phyloP scores from a whole-genome alignment of 2,329 filamentous ascomycete species.

The Orbilia javanica region DNA sequence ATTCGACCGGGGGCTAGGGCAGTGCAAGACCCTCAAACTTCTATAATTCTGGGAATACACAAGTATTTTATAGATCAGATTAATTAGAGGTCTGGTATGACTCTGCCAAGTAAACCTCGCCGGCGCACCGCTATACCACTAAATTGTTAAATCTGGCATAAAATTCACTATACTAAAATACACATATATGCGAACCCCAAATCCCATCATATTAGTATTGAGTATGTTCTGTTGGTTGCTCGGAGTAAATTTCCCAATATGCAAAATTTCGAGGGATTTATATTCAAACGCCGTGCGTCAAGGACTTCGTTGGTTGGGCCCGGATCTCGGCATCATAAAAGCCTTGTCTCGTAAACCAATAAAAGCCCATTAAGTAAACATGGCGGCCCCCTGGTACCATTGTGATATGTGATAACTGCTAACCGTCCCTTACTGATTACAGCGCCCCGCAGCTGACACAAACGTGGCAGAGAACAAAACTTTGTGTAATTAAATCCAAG shows the following conservation, averaged over 20 bases:
- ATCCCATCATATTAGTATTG: too few relatives aligned
- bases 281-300: background rate
- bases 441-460: slow-evolving; percentile 21
- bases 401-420: background rate
- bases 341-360: too few relatives aligned
- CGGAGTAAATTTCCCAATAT: background rate
- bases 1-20: background rate
- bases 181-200: too few relatives aligned
- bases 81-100: too few relatives aligned
- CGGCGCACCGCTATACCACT: too few relatives aligned
- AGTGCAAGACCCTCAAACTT: too few relatives aligned
- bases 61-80: too few relatives aligned
- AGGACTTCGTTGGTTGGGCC: background rate
- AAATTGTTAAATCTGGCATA: too few relatives aligned
- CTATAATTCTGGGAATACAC: too few relatives aligned
- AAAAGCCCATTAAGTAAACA: background rate
- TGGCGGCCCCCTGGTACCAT: background rate
- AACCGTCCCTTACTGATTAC: background rate
- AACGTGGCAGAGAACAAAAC: slow-evolving; percentile 17
- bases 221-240: too few relatives aligned
- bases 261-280: background rate
- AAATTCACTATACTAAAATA: too few relatives aligned
- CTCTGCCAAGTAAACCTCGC: too few relatives aligned
- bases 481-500: slow-evolving; percentile 12
- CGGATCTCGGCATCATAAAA: slow-evolving; percentile 25